phyloP scores from a whole-genome alignment of 208 protist species.

The Angomonas ambiguus region DNA sequence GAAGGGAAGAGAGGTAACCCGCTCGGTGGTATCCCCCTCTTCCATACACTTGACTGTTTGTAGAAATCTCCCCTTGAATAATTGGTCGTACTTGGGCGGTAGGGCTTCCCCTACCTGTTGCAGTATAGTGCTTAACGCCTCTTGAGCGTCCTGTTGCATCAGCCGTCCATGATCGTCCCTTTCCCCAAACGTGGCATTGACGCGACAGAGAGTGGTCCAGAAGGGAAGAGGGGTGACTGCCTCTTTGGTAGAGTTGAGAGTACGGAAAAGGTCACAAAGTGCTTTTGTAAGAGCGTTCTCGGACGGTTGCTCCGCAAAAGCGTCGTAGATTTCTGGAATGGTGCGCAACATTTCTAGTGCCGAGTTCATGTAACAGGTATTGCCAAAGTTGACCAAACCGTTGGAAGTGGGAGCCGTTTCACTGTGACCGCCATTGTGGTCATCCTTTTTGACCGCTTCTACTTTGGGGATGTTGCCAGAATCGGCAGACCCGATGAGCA shows the following conservation, averaged over 20 bases:
- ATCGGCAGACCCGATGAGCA: slow-evolving; percentile 75
- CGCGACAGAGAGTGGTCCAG: slow-evolving; percentile 40
- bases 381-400: slow-evolving; percentile 75
- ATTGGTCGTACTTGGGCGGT: slow-evolving; percentile 26
- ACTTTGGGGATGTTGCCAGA: slow-evolving; percentile 23
- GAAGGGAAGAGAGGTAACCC: slow-evolving; percentile 37
- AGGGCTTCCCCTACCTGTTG: slow-evolving; percentile 27
- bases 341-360: slow-evolving; percentile 76
- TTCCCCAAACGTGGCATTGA: slow-evolving; percentile 61
- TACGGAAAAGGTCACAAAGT: slow-evolving; percentile 35
- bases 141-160: slow-evolving; percentile 87
- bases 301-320: slow-evolving; percentile 10
- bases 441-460: slow-evolving; percentile 13
- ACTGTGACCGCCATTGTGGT: slow-evolving; percentile 12
- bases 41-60: slow-evolving; percentile 46
- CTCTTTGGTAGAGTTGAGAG: slow-evolving; percentile 32
- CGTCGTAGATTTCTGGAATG: slow-evolving; percentile 62
- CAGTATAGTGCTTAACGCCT: slow-evolving; percentile 60
- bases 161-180: slow-evolving; percentile 48
- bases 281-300: slow-evolving; percentile 31
- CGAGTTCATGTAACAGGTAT: slow-evolving; percentile 90
- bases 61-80: slow-evolving; percentile 49
- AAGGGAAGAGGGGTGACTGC: slow-evolving; percentile 41
- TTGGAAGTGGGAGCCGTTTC: slow-evolving; percentile 20
- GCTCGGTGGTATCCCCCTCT: slow-evolving; percentile 24